A percentile compares a stretch with the other conserved stretches of the same genome.
These are phyloP conservation scores for Ceratocystis lukuohia DNA, from an alignment of 2,329 filamentous ascomycete genomes.

Conservation along the genomic window DNA sequence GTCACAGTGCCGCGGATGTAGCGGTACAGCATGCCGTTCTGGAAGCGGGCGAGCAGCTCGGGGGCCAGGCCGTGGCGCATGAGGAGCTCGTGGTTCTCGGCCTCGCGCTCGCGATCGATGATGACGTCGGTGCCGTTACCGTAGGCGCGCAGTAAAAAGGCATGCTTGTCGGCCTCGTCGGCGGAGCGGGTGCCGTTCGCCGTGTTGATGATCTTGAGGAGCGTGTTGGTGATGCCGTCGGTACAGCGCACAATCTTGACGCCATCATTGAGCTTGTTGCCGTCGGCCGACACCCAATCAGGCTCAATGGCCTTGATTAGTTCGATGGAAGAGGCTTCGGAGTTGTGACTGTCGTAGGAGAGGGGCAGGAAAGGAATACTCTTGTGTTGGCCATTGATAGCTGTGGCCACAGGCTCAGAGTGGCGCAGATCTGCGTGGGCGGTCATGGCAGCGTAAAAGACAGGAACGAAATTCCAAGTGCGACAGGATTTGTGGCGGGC, in stretches of 20 bases:
- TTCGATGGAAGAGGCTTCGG: conserved; percentile 62
- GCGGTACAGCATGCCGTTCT: conserved; percentile 90
- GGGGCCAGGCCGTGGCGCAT: conserved; percentile 75
- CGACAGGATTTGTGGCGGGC: background rate
- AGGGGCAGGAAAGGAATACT: conserved; percentile 55
- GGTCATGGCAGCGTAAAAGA: conserved; percentile 7
- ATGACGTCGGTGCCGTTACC: conserved; percentile 87
- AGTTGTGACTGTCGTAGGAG: conserved; percentile 63
- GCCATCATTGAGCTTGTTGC: background rate
- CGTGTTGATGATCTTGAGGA: conserved; percentile 64
- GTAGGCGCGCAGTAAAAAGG: conserved; percentile 82
- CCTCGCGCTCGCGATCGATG: conserved; percentile 84
- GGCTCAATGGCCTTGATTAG: conserved; percentile 70
- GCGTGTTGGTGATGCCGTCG: conserved; percentile 94
- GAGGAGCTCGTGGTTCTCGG: conserved; percentile 70
- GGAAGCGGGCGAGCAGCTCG: conserved; percentile 75
- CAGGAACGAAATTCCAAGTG: background rate
- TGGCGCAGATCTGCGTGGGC: conserved; percentile 15
- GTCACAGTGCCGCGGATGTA: conserved; percentile 75
- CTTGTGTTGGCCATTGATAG: conserved; percentile 20
- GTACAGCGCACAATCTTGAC: conserved; percentile 86
- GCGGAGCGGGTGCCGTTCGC: conserved; percentile 50
- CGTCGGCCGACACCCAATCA: conserved; percentile 60
- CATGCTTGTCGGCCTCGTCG: conserved; percentile 70
- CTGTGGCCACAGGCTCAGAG: conserved; percentile 4